Percentiles rank a stretch among this genome's conserved stretches.
Evolutionary conservation across 371 early-diverging fungal genomes (phyloP).

Genomic region (Lichtheimia corymbifera): DNA sequence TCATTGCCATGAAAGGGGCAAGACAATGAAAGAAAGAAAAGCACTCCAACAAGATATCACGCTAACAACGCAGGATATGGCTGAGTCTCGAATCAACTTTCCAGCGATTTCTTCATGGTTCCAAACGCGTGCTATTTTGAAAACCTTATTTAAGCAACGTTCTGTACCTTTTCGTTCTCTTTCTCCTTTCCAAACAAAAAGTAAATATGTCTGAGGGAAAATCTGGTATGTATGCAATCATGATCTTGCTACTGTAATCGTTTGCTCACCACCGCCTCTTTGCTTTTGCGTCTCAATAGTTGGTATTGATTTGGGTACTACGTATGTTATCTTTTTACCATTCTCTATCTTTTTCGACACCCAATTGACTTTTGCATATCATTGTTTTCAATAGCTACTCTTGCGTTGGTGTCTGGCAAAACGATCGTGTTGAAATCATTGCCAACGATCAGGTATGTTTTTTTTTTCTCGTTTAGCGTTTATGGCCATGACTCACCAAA

Average conservation of each 20-base stretch:
- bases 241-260: constrained; percentile 36
- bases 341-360: too few species aligned
- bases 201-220: constrained; percentile 21
- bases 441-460: constrained; percentile 83
- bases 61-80: neutral
- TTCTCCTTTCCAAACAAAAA: constrained; percentile 10
- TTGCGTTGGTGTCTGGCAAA: constrained; percentile 97
- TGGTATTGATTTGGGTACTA: constrained; percentile 99
- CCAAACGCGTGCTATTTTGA: constrained; percentile 13
- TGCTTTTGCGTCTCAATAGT: constrained; percentile 27
- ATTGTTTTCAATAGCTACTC: constrained; percentile 64
- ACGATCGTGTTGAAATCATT: constrained; percentile 96
- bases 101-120: constrained; percentile 19
- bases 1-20: too few species aligned
- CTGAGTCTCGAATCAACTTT: constrained; percentile 9
- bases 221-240: constrained; percentile 25
- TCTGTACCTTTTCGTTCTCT: constrained; percentile 1
- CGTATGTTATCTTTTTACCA: constrained; percentile 32
- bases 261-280: neutral
- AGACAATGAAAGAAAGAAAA: too few species aligned
- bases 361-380: too few species aligned
- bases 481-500: too few species aligned
- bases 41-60: too few species aligned
- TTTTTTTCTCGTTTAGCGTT: too few species aligned
- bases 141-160: constrained; percentile 14